Base-by-base conservation (phyloP, 306 rosid genomes). In the Castanea sativa region DNA sequence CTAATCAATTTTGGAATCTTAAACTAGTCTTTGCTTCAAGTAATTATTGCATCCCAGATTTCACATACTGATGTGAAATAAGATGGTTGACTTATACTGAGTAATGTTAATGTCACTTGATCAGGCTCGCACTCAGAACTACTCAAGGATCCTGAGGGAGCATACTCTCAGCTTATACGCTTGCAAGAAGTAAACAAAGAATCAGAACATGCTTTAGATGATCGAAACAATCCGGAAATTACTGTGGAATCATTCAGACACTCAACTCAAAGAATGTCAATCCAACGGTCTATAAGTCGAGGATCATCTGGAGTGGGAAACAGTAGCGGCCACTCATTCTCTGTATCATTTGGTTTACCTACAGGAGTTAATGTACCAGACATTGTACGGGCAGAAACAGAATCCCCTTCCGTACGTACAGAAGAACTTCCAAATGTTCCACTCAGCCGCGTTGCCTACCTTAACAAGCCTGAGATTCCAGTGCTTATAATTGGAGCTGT, bases 91-190 rank as follows among this genome's bases (percentile, higher is more conserved):
- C 52, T 33, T 33, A 35, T 16, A 13, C 25, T 67, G 33, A 1
- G 12, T 20, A 38, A 71, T 64, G 69, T 60, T 55, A 23, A 25
- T 77, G 65, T 80, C 38, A 58, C 73, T 32, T 85, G 10, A 51
- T 68, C 87, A 91, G 94, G 97, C 61, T 83, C 91, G 56, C 94
- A 91, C 80, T 73, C 41, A 1, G 92, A 86, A 69, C 91, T 89
- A 63, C 82, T 87, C 29, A 83, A 77, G 75, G 89, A 86, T 74
- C 86, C 86, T 21, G 90, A 86, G 30, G 97, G 94, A 78, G 89
- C 92, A 55, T 91, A 89, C 70, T 85, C 89, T 75, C 94, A 90
- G 71, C 89, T 91, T 29, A 82, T 89, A 60, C 83, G 87, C n/a
- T 75, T 89, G 76, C 97, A 92, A 84, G 94, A 88, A 81, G 79